A percentile compares a stretch with the other conserved stretches of the same genome.
Evolutionary conservation across 2,329 filamentous ascomycete species (phyloP).

Genomic region (Westerdykella sp.): DNA sequence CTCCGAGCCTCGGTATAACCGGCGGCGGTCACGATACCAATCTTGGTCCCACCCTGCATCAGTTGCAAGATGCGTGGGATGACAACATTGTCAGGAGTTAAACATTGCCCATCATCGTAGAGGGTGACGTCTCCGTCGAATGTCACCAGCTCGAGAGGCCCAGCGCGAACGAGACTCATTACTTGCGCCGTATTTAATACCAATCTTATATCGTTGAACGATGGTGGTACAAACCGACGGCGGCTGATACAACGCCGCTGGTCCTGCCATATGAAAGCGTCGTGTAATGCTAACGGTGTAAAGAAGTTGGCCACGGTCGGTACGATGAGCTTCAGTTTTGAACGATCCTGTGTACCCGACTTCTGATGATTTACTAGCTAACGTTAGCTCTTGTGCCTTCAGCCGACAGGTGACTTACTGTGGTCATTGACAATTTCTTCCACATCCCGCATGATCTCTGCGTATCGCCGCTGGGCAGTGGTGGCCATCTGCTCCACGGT

Average conservation of each 20-base stretch:
- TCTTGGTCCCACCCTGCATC: conserved; percentile 68
- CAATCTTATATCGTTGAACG: conserved; percentile 92
- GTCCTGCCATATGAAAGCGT: conserved; percentile 90
- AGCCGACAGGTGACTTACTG: conserved; percentile 48
- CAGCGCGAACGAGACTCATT: conserved; percentile 74
- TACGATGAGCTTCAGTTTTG: conserved; percentile 87
- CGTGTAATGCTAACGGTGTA: conserved; percentile 76
- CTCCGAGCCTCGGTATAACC: conserved; percentile 83
- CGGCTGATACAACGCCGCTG: conserved; percentile 78
- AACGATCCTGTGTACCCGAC: conserved; percentile 60
- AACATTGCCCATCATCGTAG: conserved; percentile 73
- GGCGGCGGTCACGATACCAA: conserved; percentile 94
- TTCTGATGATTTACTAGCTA: conserved; percentile 63
- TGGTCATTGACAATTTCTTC: conserved; percentile 89
- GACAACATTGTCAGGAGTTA: conserved; percentile 69
- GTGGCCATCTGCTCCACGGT: conserved; percentile 66
- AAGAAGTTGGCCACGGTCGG: conserved; percentile 92
- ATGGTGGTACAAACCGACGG: conserved; percentile 86
- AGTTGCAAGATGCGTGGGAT: conserved; percentile 65
- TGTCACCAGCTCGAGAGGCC: conserved; percentile 75
- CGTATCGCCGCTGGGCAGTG: conserved; percentile 80
- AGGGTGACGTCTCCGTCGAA: conserved; percentile 98
- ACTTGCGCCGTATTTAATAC: conserved; percentile 92
- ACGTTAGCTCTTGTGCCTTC: neutral
- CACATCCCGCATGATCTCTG: conserved; percentile 91